phyloP scores from a whole-genome alignment of 441 rosid genomes.

The Melastoma candidum region DNA sequence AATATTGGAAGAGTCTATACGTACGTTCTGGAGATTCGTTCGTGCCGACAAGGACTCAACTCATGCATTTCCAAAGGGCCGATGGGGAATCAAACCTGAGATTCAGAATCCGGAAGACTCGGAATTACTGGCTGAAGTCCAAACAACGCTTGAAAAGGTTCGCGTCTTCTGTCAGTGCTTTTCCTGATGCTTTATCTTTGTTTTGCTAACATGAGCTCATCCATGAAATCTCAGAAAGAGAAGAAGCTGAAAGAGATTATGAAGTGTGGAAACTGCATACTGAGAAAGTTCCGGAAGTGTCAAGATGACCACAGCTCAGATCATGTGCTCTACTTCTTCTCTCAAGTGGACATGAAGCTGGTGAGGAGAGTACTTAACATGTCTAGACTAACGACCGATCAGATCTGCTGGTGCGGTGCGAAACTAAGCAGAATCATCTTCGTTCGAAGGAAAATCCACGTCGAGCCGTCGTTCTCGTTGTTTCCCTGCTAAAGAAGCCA shows the following conservation, averaged over 20 bases:
- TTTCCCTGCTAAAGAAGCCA: conserved; percentile 43
- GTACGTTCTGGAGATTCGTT: conserved; percentile 70
- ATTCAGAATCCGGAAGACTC: conserved; percentile 42
- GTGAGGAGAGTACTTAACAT: conserved; percentile 74
- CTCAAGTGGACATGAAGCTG: conserved; percentile 75
- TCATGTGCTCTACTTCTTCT: conserved; percentile 67
- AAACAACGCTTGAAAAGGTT: conserved; percentile 56
- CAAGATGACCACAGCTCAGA: conserved; percentile 37
- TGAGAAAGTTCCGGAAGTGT: conserved; percentile 45
- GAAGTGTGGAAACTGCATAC: conserved; percentile 63
- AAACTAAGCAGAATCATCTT: conserved; percentile 56
- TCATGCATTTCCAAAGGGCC: conserved; percentile 23
- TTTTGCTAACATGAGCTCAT: neutral
- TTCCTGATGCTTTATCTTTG: neutral
- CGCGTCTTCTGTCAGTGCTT: neutral
- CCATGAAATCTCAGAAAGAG: conserved; percentile 52
- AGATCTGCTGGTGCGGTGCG: conserved; percentile 61
- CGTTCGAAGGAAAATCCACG: conserved; percentile 49
- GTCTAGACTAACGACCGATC: conserved; percentile 63
- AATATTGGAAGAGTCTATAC: conserved; percentile 79
- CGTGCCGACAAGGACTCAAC: conserved; percentile 64
- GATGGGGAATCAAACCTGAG: conserved; percentile 41
- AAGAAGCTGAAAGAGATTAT: conserved; percentile 56
- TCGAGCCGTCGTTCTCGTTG: conserved; percentile 64
- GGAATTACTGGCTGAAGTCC: conserved; percentile 44